Evolutionary conservation across 805 yeast species (phyloP).

Genomic region (Candida hispaniensis): DNA sequence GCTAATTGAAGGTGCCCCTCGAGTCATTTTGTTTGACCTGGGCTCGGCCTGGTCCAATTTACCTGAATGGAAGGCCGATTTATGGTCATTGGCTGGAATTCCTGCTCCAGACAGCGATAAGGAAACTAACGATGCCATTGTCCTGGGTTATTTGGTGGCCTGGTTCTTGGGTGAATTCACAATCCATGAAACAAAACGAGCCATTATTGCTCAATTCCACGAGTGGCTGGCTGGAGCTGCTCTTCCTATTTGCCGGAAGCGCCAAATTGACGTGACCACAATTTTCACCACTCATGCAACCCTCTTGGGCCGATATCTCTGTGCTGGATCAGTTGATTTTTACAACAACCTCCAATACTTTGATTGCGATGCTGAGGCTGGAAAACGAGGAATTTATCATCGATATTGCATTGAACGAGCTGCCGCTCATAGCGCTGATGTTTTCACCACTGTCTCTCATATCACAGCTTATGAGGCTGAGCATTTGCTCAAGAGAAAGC

Average conservation of each 20-base stretch:
- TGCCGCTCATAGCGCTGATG: conserved; percentile 93
- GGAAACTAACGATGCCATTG: conserved; percentile 86
- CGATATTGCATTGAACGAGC: conserved; percentile 94
- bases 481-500: conserved; percentile 85
- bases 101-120: conserved; percentile 85
- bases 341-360: conserved; percentile 81
- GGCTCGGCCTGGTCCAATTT: conserved; percentile 57
- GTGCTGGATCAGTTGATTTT: conserved; percentile 95
- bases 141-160: conserved; percentile 86
- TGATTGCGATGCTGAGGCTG: conserved; percentile 97
- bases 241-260: conserved; percentile 79
- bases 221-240: conserved; percentile 99
- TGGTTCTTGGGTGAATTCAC: conserved; percentile 96
- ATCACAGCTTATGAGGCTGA: conserved; percentile 96
- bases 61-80: conserved; percentile 89
- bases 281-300: conserved; percentile 98
- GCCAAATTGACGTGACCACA: conserved; percentile 87
- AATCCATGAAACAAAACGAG: conserved; percentile 71
- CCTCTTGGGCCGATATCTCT: conserved; percentile 80
- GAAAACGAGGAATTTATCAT: conserved; percentile 94
- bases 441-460: conserved; percentile 93
- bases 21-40: conserved; percentile 80
- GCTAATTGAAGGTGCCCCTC: conserved; percentile 96
- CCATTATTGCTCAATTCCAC: conserved; percentile 89
- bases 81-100: conserved; percentile 85